These are phyloP conservation scores for Chondrostereum purpureum DNA, from an alignment of 1,284 basidiomycete species.

Conservation along the genomic window DNA sequence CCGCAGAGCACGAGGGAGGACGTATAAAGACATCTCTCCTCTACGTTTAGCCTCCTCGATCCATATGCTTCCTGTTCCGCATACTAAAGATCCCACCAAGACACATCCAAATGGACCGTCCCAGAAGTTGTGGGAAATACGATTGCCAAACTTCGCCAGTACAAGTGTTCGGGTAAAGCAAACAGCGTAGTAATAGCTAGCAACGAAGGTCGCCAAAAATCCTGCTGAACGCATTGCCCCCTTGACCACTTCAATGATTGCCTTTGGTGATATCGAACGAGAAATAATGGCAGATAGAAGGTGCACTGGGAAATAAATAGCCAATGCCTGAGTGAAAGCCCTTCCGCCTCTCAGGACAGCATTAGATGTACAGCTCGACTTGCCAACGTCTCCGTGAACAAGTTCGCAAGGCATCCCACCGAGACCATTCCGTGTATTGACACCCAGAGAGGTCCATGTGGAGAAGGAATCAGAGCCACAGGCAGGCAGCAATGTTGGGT, in stretches of 20 bases:
- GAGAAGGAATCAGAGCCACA: conserved; percentile 47
- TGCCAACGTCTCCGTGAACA: conserved; percentile 51
- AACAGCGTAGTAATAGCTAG: conserved; percentile 60
- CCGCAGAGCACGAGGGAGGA: conserved; percentile 61
- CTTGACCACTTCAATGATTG: conserved; percentile 34
- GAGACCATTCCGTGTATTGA: conserved; percentile 40
- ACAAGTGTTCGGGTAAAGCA: conserved; percentile 62
- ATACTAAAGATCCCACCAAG: conserved; percentile 61
- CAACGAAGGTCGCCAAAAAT: conserved; percentile 67
- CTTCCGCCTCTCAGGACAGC: conserved; percentile 40
- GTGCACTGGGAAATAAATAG: conserved; percentile 69
- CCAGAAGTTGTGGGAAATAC: conserved; percentile 67
- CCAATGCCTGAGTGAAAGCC: conserved; percentile 56
- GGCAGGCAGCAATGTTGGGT: conserved; percentile 50
- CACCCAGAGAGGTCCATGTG: conserved; percentile 48
- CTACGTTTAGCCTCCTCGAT: conserved; percentile 62
- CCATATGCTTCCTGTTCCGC: conserved; percentile 63
- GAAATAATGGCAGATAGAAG: conserved; percentile 58
- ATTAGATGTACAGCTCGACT: conserved; percentile 53
- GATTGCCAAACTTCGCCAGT: conserved; percentile 55
- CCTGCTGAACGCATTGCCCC: conserved; percentile 56
- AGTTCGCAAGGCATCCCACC: conserved; percentile 72
- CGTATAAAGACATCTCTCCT: conserved; percentile 74
- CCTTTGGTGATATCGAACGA: conserved; percentile 39
- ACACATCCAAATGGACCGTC: conserved; percentile 67